A percentile compares a stretch with the other conserved stretches of the same genome.
phyloP scores from a whole-genome alignment of 106 monocot species.

The Dioscorea zingiberensis region DNA sequence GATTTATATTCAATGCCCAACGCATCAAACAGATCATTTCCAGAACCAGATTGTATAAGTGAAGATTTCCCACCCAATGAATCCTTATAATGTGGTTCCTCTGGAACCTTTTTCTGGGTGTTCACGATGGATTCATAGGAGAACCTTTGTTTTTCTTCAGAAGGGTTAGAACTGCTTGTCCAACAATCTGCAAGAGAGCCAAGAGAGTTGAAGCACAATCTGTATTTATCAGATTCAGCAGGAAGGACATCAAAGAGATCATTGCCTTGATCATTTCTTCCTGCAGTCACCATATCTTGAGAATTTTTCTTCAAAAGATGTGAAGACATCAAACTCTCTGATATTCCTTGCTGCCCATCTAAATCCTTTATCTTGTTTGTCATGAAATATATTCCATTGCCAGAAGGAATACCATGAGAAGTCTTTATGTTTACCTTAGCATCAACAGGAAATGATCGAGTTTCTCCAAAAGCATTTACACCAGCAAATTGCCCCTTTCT shows the following conservation, averaged over 20 bases:
- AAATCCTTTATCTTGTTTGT: slow-evolving; percentile 6
- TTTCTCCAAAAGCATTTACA: slow-evolving; percentile 12
- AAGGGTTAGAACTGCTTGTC: slow-evolving; percentile 10
- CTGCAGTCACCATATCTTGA: slow-evolving; percentile 6
- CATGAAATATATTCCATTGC: background rate
- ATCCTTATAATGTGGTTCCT: too few relatives aligned
- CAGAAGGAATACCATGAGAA: slow-evolving; percentile 8
- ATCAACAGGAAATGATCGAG: slow-evolving; percentile 8
- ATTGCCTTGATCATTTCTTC: slow-evolving; percentile 6
- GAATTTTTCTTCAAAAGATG: slow-evolving; percentile 1
- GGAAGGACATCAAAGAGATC: slow-evolving; percentile 8
- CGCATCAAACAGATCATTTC: slow-evolving; percentile 64
- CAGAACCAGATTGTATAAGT: slow-evolving; percentile 8
- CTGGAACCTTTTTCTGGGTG: background rate
- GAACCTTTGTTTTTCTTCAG: slow-evolving; percentile 5
- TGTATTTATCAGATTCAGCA: background rate
- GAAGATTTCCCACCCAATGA: slow-evolving; percentile 2
- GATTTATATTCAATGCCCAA: slow-evolving; percentile 41
- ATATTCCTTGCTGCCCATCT: background rate
- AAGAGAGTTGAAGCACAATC: slow-evolving; percentile 4
- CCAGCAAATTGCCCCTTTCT: slow-evolving; percentile 10
- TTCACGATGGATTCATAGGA: background rate
- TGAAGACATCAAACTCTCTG: background rate
- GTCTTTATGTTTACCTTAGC: background rate
- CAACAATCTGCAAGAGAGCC: slow-evolving; percentile 8